These are phyloP conservation scores for Lasiosphaeria hispida DNA, from an alignment of 495 filamentous ascomycete genomes.

Conservation along the genomic window DNA sequence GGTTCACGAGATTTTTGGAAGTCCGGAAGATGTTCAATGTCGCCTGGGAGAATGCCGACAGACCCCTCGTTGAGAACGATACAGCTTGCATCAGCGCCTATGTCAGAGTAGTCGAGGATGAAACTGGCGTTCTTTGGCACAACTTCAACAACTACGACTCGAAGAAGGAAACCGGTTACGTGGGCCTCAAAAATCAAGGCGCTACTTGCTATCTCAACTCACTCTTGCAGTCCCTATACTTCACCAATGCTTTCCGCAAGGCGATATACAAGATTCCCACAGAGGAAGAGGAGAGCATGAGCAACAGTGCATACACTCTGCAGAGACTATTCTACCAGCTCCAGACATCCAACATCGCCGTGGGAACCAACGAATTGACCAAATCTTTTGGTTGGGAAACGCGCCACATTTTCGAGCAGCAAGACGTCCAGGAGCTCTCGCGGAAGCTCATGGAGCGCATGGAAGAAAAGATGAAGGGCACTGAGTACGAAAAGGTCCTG, in stretches of 20 bases:
- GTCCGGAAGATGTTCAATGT: conserved; percentile 74
- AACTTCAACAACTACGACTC: conserved; percentile 98
- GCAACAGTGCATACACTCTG: conserved; percentile 89
- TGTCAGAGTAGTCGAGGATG: conserved; percentile 90
- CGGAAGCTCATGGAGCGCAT: conserved; percentile 95
- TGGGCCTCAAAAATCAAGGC: conserved; percentile 95
- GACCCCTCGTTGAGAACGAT: conserved; percentile 86
- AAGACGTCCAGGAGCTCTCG: conserved; percentile 96
- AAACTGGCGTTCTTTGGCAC: conserved; percentile 98
- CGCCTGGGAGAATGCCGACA: conserved; percentile 58
- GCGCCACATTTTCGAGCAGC: conserved; percentile 96
- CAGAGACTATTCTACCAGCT: conserved; percentile 93
- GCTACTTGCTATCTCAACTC: conserved; percentile 99
- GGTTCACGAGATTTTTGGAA: conserved; percentile 91
- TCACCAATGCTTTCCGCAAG: conserved; percentile 96
- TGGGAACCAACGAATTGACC: conserved; percentile 89
- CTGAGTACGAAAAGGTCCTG: conserved; percentile 86
- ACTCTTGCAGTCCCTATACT: conserved; percentile 91
- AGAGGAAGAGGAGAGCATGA: conserved; percentile 69
- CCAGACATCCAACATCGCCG: conserved; percentile 76
- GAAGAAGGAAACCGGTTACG: conserved; percentile 96
- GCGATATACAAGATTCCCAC: conserved; percentile 97
- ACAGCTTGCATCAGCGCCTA: conserved; percentile 86
- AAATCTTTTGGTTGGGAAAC: conserved; percentile 98
- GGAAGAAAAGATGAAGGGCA: conserved; percentile 97